These are phyloP conservation scores for Pachysandra terminalis DNA, from an alignment of 164 flowering plant genomes.

Conservation along the genomic window DNA sequence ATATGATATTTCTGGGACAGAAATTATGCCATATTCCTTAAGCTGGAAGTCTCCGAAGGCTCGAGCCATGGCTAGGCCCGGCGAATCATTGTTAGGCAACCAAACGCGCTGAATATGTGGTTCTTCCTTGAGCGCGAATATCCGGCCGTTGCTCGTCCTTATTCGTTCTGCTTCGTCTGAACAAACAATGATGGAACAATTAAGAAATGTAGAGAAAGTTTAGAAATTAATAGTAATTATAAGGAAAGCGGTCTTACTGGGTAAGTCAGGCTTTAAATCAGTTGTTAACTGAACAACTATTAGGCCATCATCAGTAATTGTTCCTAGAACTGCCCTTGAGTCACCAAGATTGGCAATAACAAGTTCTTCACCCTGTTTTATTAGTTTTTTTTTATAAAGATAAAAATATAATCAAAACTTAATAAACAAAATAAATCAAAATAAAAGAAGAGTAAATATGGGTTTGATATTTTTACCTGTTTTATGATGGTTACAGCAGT, in stretches of 20 bases:
- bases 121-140: conserved; percentile 52
- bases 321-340: conserved; percentile 82
- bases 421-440: background rate
- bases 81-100: conserved; percentile 61
- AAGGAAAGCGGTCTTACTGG: conserved; percentile 40
- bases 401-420: no score
- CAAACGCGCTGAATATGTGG: conserved; percentile 70
- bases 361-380: conserved; percentile 57
- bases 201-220: no score
- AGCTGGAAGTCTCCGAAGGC: conserved; percentile 76
- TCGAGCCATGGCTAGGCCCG: conserved; percentile 85
- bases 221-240: background rate
- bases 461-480: conserved; percentile 45
- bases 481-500: conserved; percentile 67
- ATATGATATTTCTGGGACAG: conserved; percentile 51
- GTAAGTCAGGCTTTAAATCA: conserved; percentile 69
- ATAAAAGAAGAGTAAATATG: no score
- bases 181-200: background rate
- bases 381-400: no score
- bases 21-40: conserved; percentile 63
- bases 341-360: conserved; percentile 84
- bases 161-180: conserved; percentile 82
- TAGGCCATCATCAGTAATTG: conserved; percentile 39
- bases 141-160: conserved; percentile 57
- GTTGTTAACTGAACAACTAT: conserved; percentile 68